Percentiles rank a stretch among this genome's conserved stretches.
Evolutionary conservation across 805 yeast species (phyloP).

Genomic region (Lipomyces mesembrius): DNA sequence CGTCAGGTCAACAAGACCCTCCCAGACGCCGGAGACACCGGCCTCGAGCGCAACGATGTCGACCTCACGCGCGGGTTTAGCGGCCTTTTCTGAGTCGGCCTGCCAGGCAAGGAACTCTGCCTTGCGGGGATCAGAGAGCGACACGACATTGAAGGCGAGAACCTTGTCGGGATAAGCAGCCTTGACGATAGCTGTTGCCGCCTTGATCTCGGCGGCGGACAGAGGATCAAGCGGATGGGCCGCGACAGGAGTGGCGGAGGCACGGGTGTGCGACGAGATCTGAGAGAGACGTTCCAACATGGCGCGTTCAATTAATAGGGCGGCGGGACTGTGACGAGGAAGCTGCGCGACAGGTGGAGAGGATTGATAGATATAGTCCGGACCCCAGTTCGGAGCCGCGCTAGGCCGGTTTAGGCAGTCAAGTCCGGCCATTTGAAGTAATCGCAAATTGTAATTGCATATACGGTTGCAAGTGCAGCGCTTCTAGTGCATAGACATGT

Average conservation of each 20-base stretch:
- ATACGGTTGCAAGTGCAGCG: not conserved
- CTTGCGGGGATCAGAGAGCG: conserved; percentile 73
- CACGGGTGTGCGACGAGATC: conserved; percentile 33
- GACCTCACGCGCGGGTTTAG: conserved; percentile 73
- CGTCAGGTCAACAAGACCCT: conserved; percentile 68
- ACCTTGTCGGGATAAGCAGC: conserved; percentile 50
- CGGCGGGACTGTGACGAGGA: not conserved
- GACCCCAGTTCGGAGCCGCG: not conserved
- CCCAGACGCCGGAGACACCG: conserved; percentile 66
- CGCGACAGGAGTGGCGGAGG: conserved; percentile 22
- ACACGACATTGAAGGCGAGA: conserved; percentile 67
- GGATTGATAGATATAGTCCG: not conserved
- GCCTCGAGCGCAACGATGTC: conserved; percentile 62
- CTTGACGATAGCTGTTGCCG: conserved; percentile 59
- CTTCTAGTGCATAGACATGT: not conserved
- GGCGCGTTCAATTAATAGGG: not conserved
- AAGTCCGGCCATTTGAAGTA: not conserved
- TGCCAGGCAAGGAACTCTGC: conserved; percentile 68
- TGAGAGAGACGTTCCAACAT: conserved; percentile 36
- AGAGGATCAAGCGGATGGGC: conserved; percentile 58
- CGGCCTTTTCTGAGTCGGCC: conserved; percentile 46
- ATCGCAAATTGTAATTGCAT: not conserved
- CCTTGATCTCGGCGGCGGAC: conserved; percentile 63
- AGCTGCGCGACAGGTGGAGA: not conserved
- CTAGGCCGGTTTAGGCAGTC: conserved; percentile 8